These are phyloP conservation scores for Saccharomyces hybrid DNA, from an alignment of 1,139 yeast genomes.

Conservation along the genomic window DNA sequence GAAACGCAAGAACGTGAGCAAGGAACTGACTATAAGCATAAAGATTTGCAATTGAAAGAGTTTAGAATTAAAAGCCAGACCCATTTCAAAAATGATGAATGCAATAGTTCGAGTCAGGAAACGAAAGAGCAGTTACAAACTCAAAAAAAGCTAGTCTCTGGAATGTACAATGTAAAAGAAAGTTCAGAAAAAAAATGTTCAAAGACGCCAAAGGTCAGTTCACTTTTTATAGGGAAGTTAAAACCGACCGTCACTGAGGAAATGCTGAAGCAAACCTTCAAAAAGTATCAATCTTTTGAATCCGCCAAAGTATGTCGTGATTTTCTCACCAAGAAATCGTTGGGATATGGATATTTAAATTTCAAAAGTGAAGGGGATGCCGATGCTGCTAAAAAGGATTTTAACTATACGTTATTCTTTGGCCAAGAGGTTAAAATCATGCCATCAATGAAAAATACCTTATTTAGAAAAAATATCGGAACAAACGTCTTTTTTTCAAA, in stretches of 20 bases:
- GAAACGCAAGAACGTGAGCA: background rate
- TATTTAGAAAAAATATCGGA: slow-evolving; percentile 26
- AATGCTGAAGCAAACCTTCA: slow-evolving; percentile 33
- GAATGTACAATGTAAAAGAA: background rate
- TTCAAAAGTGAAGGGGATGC: slow-evolving; percentile 36
- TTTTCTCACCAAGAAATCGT: slow-evolving; percentile 34
- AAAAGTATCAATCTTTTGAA: slow-evolving; percentile 34
- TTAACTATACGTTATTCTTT: slow-evolving; percentile 38
- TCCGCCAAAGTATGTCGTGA: slow-evolving; percentile 44
- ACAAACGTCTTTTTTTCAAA: slow-evolving; percentile 27
- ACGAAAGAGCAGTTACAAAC: background rate
- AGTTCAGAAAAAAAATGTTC: background rate
- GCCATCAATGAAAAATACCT: slow-evolving; percentile 39
- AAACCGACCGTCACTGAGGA: slow-evolving; percentile 36
- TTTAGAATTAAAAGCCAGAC: background rate
- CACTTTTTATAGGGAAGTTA: slow-evolving; percentile 42
- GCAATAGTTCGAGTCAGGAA: background rate
- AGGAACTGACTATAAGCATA: background rate
- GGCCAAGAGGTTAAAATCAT: slow-evolving; percentile 44
- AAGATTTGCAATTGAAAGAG: background rate
- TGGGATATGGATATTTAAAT: slow-evolving; percentile 49
- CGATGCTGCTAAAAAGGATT: slow-evolving; percentile 36
- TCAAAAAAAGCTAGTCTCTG: too few species aligned
- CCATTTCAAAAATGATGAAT: background rate
- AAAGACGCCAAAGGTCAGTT: background rate